Conservation (phyloP, 176 grass and related monocot species). For the Areca catechu region DNA sequence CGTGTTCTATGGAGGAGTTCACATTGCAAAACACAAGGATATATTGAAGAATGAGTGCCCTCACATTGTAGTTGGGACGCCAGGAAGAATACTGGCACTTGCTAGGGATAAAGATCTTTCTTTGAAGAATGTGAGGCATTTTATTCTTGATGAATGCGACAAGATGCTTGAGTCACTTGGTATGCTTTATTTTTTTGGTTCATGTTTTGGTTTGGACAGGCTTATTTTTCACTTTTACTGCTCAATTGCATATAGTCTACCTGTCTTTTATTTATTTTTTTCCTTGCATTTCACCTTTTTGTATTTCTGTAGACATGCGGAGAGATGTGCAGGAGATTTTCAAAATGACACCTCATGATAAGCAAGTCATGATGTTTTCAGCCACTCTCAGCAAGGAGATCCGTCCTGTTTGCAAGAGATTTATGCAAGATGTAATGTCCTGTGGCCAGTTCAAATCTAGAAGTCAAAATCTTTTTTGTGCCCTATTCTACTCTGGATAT, state of each 20-base stretch:
- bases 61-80: conserved; percentile 91
- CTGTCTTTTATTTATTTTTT: not conserved
- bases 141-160: conserved; percentile 98
- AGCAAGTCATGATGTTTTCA: conserved; percentile 99
- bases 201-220: no score
- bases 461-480: conserved; percentile 40
- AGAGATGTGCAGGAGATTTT: conserved; percentile 99
- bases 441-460: conserved; percentile 41
- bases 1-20: conserved; percentile 96
- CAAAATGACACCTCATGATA: conserved; percentile 99
- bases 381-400: conserved; percentile 99
- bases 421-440: conserved; percentile 99
- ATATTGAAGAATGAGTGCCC: conserved; percentile 98
- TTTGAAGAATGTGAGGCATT: conserved; percentile 98
- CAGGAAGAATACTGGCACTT: conserved; percentile 33
- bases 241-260: no score
- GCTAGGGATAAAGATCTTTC: conserved; percentile 86
- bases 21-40: conserved; percentile 90
- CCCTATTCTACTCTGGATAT: no score
- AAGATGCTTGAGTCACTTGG: conserved; percentile 98
- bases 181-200: conserved; percentile 16
- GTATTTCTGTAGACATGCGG: conserved; percentile 69
- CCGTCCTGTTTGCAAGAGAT: conserved; percentile 88
- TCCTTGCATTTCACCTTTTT: conserved; percentile 5
- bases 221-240: no score